Percentiles rank a stretch among this genome's conserved stretches.
phyloP scores from a whole-genome alignment of 2,329 filamentous ascomycete species.

The Beauveria sp. region DNA sequence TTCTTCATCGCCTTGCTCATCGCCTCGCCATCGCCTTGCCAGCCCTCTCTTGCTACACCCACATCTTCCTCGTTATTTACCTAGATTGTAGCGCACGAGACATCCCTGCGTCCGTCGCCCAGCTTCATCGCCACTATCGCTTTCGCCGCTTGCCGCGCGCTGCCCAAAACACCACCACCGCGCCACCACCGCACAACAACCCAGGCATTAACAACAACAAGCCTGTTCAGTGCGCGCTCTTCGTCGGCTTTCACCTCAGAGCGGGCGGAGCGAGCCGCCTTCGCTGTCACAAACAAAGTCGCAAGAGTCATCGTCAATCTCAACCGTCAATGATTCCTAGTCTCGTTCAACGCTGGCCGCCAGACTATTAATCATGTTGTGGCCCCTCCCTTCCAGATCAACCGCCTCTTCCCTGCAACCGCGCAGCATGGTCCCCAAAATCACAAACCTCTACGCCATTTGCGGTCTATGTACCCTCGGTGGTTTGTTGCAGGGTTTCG shows the following conservation, averaged over 20 bases:
- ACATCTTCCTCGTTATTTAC: not conserved
- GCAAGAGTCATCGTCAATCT: not conserved
- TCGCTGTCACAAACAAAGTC: not conserved
- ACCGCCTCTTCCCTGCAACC: not conserved
- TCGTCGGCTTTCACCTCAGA: not conserved
- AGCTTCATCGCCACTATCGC: not conserved
- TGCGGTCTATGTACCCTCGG: slow-evolving; percentile 22
- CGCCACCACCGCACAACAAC: not conserved
- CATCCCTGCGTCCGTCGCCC: not conserved
- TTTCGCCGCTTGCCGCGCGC: not conserved
- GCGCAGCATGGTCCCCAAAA: slow-evolving; percentile 5
- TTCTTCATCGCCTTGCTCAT: not conserved
- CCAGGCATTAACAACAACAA: not conserved
- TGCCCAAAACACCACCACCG: not conserved
- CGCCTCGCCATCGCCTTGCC: not conserved
- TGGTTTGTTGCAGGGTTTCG: slow-evolving; percentile 38
- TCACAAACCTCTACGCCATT: slow-evolving; percentile 19
- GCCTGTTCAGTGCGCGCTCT: not conserved
- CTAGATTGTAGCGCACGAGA: no score
- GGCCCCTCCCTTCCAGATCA: slow-evolving; percentile 1
- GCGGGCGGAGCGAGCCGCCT: slow-evolving; percentile 2
- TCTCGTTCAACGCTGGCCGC: not conserved
- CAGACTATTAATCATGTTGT: slow-evolving; percentile 2
- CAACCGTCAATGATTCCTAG: not conserved
- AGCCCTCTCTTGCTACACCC: not conserved